Evolutionary conservation across 345 rosid genomes (phyloP), one percentile per base, ranked within the genome.

Genomic region (Acer saccharum): DNA sequence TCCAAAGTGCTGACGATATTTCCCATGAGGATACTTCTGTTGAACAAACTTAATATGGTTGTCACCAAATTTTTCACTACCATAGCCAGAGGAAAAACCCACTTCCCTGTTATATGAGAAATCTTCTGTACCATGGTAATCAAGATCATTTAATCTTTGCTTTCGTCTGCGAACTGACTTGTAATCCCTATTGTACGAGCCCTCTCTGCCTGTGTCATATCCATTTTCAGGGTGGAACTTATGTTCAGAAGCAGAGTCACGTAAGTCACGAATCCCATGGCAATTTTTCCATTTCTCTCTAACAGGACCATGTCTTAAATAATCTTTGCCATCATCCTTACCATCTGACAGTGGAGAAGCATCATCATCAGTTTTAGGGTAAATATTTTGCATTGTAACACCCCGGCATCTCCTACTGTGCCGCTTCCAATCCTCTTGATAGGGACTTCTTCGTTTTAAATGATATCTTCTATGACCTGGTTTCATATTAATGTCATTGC

Each of bases 101-200:
- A 54, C 79, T 35, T 69, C 79, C 70, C 65, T 69, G 67, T 68
- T 55, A 71, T 43, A 81, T 4, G 84, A 83, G 65, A 76, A 79
- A 70, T 78, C 68, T 71, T 83, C 67, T 54, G 48, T 61, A 58
- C 64, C 68, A 54, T 65, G 73, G 82, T 72, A 79, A 71, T 67
- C 84, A 71, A 72, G 82, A 76, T 25, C 81, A 65, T 23, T 79
- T 20, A 2, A 25, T 69, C 80, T 72, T 70, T 60, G 85, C 44
- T 81, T 85, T 69, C n/a, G 21, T 77, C 87, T 79, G 60, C 55
- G 71, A 79, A 79, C 43, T 35, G 85, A 77, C 62, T 80, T 32
- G 69, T 75, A 52, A 67, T 76, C 82, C 71, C 84, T 78, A 69
- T 77, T 74, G 80, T 61, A 74, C 20, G 16, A 43, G 39, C 60